Percentiles rank a stretch among this genome's conserved stretches.
Conservation (phyloP, 306 rosid genomes). For the Canavalia ensiformis region DNA sequence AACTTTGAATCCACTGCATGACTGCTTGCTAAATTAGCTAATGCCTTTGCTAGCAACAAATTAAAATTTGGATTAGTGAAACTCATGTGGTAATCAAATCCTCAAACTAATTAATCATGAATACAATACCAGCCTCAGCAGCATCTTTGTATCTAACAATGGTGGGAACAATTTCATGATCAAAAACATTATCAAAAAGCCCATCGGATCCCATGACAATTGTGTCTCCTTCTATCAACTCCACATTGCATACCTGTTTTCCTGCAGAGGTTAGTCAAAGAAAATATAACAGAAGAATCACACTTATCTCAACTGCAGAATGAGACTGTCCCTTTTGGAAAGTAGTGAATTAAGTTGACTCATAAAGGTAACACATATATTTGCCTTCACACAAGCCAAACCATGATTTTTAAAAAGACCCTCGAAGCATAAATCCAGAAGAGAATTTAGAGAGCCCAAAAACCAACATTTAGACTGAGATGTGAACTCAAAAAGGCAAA, state of each 20-base stretch:
- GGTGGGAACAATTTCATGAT: slow-evolving; percentile 71
- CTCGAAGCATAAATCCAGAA: slow-evolving; percentile 16
- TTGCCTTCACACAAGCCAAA: slow-evolving; percentile 31
- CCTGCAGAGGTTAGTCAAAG: slow-evolving; percentile 31
- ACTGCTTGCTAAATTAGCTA: slow-evolving; percentile 84
- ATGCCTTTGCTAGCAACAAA: slow-evolving; percentile 85
- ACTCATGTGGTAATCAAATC: slow-evolving; percentile 12
- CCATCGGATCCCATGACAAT: slow-evolving; percentile 91
- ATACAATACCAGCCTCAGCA: slow-evolving; percentile 76
- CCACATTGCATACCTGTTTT: slow-evolving; percentile 74
- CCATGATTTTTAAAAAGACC: background rate
- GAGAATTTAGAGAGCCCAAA: background rate
- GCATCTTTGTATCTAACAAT: slow-evolving; percentile 61
- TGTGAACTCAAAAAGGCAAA: background rate
- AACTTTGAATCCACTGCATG: slow-evolving; percentile 82
- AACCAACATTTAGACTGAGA: background rate
- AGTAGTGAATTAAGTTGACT: slow-evolving; percentile 15
- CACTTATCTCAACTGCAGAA: slow-evolving; percentile 29
- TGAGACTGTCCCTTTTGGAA: slow-evolving; percentile 28
- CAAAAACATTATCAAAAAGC: slow-evolving; percentile 81
- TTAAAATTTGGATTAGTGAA: slow-evolving; percentile 48
- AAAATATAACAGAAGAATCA: slow-evolving; percentile 47
- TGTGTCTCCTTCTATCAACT: slow-evolving; percentile 74
- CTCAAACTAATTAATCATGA: slow-evolving; percentile 32
- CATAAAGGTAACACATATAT: background rate